Evolutionary conservation across 208 protist genomes (phyloP).

Genomic region (Leishmania turanica): DNA sequence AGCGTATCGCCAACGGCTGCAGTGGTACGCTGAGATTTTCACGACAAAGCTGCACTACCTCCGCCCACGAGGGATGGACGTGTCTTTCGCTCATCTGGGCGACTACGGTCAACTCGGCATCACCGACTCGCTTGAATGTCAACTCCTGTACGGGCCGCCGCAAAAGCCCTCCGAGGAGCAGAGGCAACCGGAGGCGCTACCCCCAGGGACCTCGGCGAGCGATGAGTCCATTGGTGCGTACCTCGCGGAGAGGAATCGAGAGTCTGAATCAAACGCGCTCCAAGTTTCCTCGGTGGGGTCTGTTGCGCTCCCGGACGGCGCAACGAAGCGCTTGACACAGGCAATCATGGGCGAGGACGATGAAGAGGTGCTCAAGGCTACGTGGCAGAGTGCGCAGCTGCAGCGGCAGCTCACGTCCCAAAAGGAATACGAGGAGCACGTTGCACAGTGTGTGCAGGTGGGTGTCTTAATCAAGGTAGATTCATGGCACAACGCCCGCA

Average conservation of each 20-base stretch:
- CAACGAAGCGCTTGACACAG: slow-evolving; percentile 42
- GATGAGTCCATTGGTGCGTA: slow-evolving; percentile 38
- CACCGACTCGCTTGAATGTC: slow-evolving; percentile 65
- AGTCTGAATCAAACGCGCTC: slow-evolving; percentile 24
- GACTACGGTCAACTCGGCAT: slow-evolving; percentile 84
- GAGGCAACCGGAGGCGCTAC: slow-evolving; percentile 9
- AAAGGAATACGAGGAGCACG: slow-evolving; percentile 58
- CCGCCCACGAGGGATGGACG: slow-evolving; percentile 76
- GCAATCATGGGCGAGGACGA: slow-evolving; percentile 27
- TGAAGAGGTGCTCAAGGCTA: slow-evolving; percentile 39
- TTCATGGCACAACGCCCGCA: slow-evolving; percentile 84
- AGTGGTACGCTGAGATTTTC: slow-evolving; percentile 89
- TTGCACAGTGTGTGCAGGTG: slow-evolving; percentile 75
- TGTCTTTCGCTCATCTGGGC: slow-evolving; percentile 79
- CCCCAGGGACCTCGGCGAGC: slow-evolving; percentile 9
- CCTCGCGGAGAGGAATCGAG: slow-evolving; percentile 35
- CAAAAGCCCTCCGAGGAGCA: slow-evolving; percentile 6
- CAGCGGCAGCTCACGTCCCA: slow-evolving; percentile 39
- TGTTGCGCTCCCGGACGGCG: slow-evolving; percentile 21
- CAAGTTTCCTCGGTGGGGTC: slow-evolving; percentile 14
- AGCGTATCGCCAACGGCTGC: slow-evolving; percentile 75
- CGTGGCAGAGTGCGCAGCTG: slow-evolving; percentile 64
- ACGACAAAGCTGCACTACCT: slow-evolving; percentile 64
- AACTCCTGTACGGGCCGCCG: slow-evolving; percentile 78
- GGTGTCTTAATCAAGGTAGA: slow-evolving; percentile 90